Evolutionary conservation across 805 yeast genomes (phyloP).

Genomic region (Spathaspora girioi): DNA sequence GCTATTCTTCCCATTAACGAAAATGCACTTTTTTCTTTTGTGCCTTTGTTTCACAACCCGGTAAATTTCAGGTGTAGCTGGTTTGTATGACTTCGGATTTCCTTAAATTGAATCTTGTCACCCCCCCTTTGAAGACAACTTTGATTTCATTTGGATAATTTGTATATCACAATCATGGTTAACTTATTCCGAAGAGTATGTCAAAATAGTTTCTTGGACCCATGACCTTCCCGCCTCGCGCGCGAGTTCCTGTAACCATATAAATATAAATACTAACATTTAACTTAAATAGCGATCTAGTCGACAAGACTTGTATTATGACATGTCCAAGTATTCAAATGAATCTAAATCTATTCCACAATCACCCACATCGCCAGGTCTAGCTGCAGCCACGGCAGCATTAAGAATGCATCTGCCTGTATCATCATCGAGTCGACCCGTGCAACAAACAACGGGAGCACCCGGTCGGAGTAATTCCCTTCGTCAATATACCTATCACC

Average conservation of each 20-base stretch:
- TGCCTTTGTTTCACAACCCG: background rate
- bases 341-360: background rate
- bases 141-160: background rate
- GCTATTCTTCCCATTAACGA: too few species aligned
- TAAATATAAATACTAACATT: background rate
- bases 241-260: too few species aligned
- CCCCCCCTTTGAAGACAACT: background rate
- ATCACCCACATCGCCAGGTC: conserved; percentile 25
- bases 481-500: conserved; percentile 34
- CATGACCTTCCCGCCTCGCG: background rate
- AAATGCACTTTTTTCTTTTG: too few species aligned
- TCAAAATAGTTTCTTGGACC: too few species aligned
- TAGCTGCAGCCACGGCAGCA: conserved; percentile 42
- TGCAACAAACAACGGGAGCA: conserved; percentile 1
- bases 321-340: background rate
- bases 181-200: background rate
- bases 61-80: background rate
- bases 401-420: conserved; percentile 23
- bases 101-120: background rate
- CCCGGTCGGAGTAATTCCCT: conserved; percentile 24
- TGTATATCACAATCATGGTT: background rate
- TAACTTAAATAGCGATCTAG: background rate
- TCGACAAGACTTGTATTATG: background rate
- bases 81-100: background rate
- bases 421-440: conserved; percentile 3